Percentiles rank a stretch among this genome's conserved stretches.
Conservation (phyloP, 257 asterid species). For the Petunia axillaris region DNA sequence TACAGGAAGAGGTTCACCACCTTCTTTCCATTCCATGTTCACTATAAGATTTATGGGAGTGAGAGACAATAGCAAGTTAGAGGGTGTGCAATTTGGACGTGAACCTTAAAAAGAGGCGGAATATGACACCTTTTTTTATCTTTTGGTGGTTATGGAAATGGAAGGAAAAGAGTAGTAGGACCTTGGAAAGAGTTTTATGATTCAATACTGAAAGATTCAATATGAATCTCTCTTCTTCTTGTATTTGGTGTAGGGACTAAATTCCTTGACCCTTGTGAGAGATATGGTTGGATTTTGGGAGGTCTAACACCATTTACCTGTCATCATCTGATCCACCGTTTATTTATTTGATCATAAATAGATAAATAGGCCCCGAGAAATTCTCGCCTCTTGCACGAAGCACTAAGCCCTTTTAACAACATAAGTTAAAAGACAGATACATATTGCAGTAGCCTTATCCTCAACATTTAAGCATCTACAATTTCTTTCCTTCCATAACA, state of each 20-base stretch:
- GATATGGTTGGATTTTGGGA: not conserved
- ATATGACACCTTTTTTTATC: not conserved
- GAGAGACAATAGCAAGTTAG: not conserved
- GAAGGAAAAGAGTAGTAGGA: not conserved
- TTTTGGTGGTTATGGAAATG: not conserved
- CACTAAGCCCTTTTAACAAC: not conserved
- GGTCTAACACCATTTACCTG: not conserved
- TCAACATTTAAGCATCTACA: not conserved
- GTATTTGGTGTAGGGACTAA: not conserved
- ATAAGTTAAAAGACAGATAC: not conserved
- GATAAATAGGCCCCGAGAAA: not conserved
- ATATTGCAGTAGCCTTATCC: not conserved
- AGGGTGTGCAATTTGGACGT: not conserved
- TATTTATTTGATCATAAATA: not conserved
- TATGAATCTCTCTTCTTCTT: not conserved
- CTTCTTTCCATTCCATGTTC: not conserved
- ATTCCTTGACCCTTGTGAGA: not conserved
- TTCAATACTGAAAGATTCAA: not conserved
- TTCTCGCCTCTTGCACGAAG: not conserved
- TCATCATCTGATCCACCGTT: not conserved
- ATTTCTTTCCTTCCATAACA: constrained; percentile 5
- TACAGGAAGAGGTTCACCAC: not conserved
- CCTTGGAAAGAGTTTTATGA: not conserved
- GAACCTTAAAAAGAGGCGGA: not conserved
- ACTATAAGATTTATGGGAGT: not conserved